Evolutionary conservation across 2,329 filamentous ascomycete genomes (phyloP).

Genomic region (Biscogniauxia mediterranea): DNA sequence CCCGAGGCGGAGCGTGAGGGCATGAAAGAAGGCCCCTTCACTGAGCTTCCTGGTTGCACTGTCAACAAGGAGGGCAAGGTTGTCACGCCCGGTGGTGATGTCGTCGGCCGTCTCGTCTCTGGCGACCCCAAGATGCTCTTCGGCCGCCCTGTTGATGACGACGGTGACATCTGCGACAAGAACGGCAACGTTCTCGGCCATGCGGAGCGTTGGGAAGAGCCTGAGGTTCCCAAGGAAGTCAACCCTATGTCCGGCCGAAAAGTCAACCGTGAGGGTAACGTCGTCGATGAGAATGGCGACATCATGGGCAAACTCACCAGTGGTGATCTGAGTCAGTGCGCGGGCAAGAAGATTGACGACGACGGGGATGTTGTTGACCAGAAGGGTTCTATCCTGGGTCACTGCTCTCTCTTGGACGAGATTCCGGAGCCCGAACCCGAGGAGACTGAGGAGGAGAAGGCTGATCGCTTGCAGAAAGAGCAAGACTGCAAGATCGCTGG

Average conservation of each 20-base stretch:
- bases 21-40: constrained; percentile 65
- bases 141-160: constrained; percentile 74
- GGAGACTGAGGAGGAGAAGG: constrained; percentile 59
- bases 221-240: constrained; percentile 50
- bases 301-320: constrained; percentile 66
- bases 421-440: constrained; percentile 45
- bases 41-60: constrained; percentile 62
- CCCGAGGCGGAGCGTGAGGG: constrained; percentile 64
- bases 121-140: constrained; percentile 72
- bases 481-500: constrained; percentile 74
- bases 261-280: constrained; percentile 59
- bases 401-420: constrained; percentile 64
- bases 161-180: constrained; percentile 78
- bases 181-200: constrained; percentile 62
- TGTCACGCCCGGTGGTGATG: constrained; percentile 63
- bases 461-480: constrained; percentile 54
- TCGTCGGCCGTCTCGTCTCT: constrained; percentile 68
- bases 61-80: constrained; percentile 69
- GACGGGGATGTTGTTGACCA: constrained; percentile 70
- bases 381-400: constrained; percentile 65
- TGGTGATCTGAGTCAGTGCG: constrained; percentile 62
- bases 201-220: constrained; percentile 59
- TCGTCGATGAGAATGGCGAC: constrained; percentile 58
- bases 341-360: constrained; percentile 68
- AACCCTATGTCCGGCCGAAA: constrained; percentile 52